Base-by-base conservation (phyloP, 768 basidiomycete genomes). In the Boletus vinaceobasis region DNA sequence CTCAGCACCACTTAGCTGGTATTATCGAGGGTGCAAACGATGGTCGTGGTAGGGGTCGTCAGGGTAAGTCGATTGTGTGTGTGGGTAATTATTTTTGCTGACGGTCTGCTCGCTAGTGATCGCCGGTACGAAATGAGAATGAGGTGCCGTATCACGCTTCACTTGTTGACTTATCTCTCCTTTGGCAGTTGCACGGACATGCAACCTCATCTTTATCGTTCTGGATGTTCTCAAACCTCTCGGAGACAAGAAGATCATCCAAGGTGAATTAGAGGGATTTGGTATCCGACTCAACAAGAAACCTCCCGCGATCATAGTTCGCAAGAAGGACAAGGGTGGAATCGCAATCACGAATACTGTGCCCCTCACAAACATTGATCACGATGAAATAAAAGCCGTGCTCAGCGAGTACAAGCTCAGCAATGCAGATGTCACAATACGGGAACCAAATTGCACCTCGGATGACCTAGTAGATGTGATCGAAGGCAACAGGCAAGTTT, bases 11-110 rank as follows among this genome's bases (percentile, higher is more conserved):
- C 43, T 61, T 59, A 92, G 88, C 93, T 59, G 96, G 97, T 78
- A 98, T 98, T 59, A 97, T 98, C 58, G 96, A 98, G 71, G 96
- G 96, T 62, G 96, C 96, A 27, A 93, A 93, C 65, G 95, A 97
- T 62, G 95, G 95, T 50, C 85, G 90, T 70, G 96, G 96, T 71
- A 78, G 96, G 79, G 96, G 96, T 80, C 87, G 92, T 60, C 96
- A 98, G 81, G 87, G 87, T 79, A 65, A 53, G 85, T 79, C 26
- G 35, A 37, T 10, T 26, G 26, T 37, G 17, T 43, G 40, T 29
- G 23, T 49, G 14, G 49, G 58, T 71, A 40, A 66, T 64, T 65
- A 38, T 58, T 63, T 32, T 62, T 36, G 32, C 55, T 53, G 42
- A 63, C 6, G 3, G 14, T 7, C 38, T 27, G 56, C 43, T 52